A percentile compares a stretch with the other conserved stretches of the same genome.
Conservation (phyloP, 257 asterid genomes). For the Nicotiana obtusifolia region DNA sequence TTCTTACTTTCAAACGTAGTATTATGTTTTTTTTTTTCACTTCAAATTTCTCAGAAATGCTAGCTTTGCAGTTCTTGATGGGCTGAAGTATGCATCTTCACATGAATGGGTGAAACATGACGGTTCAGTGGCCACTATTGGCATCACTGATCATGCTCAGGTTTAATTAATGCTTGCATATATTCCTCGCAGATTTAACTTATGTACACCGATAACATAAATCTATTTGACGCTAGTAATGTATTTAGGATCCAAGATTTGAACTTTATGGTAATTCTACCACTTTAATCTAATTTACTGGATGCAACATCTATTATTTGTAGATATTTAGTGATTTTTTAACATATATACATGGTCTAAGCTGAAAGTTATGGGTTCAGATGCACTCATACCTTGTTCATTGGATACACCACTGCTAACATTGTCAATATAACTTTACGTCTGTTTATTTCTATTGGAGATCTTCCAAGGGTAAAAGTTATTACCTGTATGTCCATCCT, state of each 20-base stretch:
- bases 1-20: background rate
- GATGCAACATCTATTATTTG: no score
- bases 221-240: background rate
- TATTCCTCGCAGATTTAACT: background rate
- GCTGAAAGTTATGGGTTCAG: no score
- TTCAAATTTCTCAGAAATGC: background rate
- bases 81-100: slow-evolving; percentile 63
- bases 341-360: no score
- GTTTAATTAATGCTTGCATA: slow-evolving; percentile 18
- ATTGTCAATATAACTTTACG: background rate
- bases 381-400: no score
- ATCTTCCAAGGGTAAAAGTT: background rate
- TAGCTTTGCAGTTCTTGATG: slow-evolving; percentile 58
- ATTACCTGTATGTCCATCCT: background rate
- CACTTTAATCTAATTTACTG: no score
- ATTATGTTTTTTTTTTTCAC: background rate
- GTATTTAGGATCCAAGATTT: background rate
- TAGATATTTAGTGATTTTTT: no score
- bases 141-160: slow-evolving; percentile 95
- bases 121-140: slow-evolving; percentile 72
- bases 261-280: no score
- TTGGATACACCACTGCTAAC: no score
- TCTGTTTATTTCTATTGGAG: background rate
- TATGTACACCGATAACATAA: background rate
- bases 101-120: slow-evolving; percentile 98